Conservation (phyloP, 768 basidiomycete genomes). For the Boletellus emodensis region DNA sequence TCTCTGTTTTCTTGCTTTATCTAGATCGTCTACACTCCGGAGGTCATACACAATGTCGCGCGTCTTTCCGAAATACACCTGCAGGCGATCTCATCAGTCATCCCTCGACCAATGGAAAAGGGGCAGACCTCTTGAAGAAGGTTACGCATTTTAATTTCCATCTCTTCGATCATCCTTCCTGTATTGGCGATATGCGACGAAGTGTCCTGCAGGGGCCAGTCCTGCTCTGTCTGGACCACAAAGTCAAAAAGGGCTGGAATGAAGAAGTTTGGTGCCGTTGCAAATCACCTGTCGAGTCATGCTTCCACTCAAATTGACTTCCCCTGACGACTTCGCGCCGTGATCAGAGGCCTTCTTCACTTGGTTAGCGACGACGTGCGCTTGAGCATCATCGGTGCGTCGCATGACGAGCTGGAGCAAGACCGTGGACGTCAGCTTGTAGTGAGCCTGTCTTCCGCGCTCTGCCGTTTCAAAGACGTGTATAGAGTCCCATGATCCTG, state of each 20-base stretch:
- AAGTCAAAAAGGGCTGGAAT: constrained; percentile 3
- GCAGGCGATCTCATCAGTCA: constrained; percentile 10
- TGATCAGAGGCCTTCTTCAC: constrained; percentile 40
- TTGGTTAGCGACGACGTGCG: constrained; percentile 13
- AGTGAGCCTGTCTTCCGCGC: constrained; percentile 87
- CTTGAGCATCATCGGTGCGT: constrained; percentile 29
- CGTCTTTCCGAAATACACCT: constrained; percentile 97
- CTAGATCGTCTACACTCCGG: constrained; percentile 81
- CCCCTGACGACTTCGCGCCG: constrained; percentile 61
- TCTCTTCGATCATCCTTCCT: constrained; percentile 96
- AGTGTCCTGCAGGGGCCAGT: constrained; percentile 74
- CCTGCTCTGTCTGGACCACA: constrained; percentile 69
- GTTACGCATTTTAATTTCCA: constrained; percentile 99
- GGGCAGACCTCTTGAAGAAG: constrained; percentile 73
- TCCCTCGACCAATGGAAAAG: background rate
- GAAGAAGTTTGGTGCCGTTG: constrained; percentile 5
- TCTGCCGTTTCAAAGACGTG: constrained; percentile 97
- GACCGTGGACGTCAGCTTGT: constrained; percentile 95
- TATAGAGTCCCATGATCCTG: constrained; percentile 96
- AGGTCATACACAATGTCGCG: constrained; percentile 93
- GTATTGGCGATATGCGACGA: constrained; percentile 89
- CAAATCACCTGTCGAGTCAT: constrained; percentile 90
- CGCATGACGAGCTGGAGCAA: constrained; percentile 86
- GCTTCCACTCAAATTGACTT: constrained; percentile 85
- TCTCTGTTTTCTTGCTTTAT: constrained; percentile 72